Percentiles rank a stretch among this genome's conserved stretches.
phyloP scores from a whole-genome alignment of 192 early-diverging fungal species.

The Podila epicladia region DNA sequence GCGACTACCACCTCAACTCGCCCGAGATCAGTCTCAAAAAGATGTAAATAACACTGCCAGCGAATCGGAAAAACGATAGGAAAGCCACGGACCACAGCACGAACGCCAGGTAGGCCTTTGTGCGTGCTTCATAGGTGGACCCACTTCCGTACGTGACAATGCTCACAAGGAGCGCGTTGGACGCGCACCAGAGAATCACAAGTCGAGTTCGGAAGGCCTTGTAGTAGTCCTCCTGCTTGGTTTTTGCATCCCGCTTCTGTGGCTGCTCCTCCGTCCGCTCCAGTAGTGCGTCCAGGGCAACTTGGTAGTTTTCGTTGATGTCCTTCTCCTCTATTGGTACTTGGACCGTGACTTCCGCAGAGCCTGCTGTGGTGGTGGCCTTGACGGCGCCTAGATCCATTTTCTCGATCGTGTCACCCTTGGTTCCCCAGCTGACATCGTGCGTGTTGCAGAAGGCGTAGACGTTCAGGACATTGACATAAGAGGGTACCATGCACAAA shows the following conservation, averaged over 20 bases:
- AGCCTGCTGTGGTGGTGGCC: constrained; percentile 63
- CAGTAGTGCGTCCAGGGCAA: constrained; percentile 68
- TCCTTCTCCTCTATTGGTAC: constrained; percentile 80
- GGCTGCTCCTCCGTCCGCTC: constrained; percentile 47
- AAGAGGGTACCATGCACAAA: constrained; percentile 76
- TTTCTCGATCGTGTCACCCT: constrained; percentile 79
- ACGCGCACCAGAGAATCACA: constrained; percentile 86
- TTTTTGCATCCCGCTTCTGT: constrained; percentile 64
- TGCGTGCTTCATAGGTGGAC: constrained; percentile 27
- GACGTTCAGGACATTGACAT: constrained; percentile 89
- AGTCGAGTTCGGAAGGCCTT: constrained; percentile 86
- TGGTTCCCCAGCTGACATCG: constrained; percentile 95
- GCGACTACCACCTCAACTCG: constrained; percentile 35
- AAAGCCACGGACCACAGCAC: constrained; percentile 87
- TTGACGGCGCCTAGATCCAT: constrained; percentile 82
- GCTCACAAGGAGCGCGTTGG: constrained; percentile 78
- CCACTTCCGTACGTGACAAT: constrained; percentile 69
- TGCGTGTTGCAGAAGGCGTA: constrained; percentile 97
- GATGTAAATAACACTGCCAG: constrained; percentile 76
- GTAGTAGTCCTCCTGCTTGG: constrained; percentile 89
- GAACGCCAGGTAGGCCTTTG: constrained; percentile 77
- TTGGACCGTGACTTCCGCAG: constrained; percentile 77
- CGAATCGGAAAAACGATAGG: constrained; percentile 76
- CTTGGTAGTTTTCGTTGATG: constrained; percentile 81
- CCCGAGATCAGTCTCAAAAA: constrained; percentile 60